Base-by-base conservation (phyloP, 176 grass and related monocot genomes). In the Thinopyrum elongatum region DNA sequence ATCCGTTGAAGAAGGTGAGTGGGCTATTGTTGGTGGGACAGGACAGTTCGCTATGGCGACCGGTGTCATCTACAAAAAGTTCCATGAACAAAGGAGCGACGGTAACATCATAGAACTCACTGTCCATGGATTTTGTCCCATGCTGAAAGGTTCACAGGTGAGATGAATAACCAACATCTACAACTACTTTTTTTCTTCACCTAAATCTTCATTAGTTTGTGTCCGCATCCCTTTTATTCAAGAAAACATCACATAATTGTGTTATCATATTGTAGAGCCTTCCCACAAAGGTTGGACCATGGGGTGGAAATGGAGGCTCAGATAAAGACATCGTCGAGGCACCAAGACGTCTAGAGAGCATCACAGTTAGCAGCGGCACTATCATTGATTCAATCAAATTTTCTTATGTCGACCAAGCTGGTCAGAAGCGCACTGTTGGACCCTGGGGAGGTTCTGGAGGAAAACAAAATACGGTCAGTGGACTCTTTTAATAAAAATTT, bases 21-120 rank as follows among this genome's bases (percentile, higher is more conserved):
- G 81, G 81, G 68, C 81, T 28, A 83, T 83, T 59, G 81, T 83
- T 41, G 81, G 68, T 10, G 68, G 81, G 10, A 77, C 83, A 0
- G 60, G 59, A 21, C 7, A 35, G 17, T 68, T 68, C 8, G 3
- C 7, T 3, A 35, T 85, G 83, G 62, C 74, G 6, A 67, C 23
- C 2, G 62, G 83, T 41, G 83, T 78, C 16, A 85, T 85, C 30
- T 6, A 55, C 3, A 78, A 85, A 58, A 78, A 19, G 14, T 3
- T 44, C n/a, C 35, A 65, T 11, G 35, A 64, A 4, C 7, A 17
- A 19, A 44, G 8, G 19, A 6, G 16, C 0, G 35, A 65, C 0
- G 35, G 23, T 16, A 21, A 80, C 22, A 44, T 44, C 10, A 44
- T 80, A 6, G 36, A 80, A 21, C 34, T 80, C 10, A 27, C 23